phyloP scores from a whole-genome alignment of 192 early-diverging fungal genomes.

The Gigaspora rosea region DNA sequence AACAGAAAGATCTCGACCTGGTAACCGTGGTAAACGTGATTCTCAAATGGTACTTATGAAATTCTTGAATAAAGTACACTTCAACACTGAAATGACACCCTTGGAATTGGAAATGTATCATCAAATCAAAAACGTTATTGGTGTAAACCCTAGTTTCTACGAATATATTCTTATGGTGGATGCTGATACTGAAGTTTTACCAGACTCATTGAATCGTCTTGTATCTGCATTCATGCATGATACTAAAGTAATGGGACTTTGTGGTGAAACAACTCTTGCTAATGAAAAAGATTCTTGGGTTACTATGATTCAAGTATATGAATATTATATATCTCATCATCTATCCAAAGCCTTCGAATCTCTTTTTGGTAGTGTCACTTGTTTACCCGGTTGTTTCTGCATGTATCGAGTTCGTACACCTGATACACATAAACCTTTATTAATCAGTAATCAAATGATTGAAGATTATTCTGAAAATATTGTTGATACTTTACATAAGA shows the following conservation, averaged over 20 bases:
- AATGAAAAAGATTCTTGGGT: conserved; percentile 94
- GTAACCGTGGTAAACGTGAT: conserved; percentile 98
- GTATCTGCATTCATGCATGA: conserved; percentile 91
- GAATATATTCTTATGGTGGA: conserved; percentile 98
- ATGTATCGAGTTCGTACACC: conserved; percentile 97
- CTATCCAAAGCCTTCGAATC: conserved; percentile 98
- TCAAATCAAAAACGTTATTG: conserved; percentile 99
- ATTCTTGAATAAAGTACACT: conserved; percentile 97
- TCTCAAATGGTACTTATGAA: conserved; percentile 98
- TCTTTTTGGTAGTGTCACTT: conserved; percentile 95
- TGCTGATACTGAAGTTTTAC: conserved; percentile 91
- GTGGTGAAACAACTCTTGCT: conserved; percentile 92
- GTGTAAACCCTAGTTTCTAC: conserved; percentile 93
- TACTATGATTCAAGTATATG: conserved; percentile 99
- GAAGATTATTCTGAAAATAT: conserved; percentile 91
- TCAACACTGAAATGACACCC: conserved; percentile 90
- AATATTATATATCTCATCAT: conserved; percentile 98
- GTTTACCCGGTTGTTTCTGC: conserved; percentile 98
- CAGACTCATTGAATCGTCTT: conserved; percentile 90
- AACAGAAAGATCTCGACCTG: conserved; percentile 83
- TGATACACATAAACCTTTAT: conserved; percentile 84
- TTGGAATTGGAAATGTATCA: conserved; percentile 98
- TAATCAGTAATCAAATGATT: conserved; percentile 87
- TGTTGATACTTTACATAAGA: conserved; percentile 97
- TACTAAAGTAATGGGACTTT: conserved; percentile 88